These are phyloP conservation scores for Trichosporon ovoides DNA, from an alignment of 1,284 basidiomycete species.

Conservation along the genomic window DNA sequence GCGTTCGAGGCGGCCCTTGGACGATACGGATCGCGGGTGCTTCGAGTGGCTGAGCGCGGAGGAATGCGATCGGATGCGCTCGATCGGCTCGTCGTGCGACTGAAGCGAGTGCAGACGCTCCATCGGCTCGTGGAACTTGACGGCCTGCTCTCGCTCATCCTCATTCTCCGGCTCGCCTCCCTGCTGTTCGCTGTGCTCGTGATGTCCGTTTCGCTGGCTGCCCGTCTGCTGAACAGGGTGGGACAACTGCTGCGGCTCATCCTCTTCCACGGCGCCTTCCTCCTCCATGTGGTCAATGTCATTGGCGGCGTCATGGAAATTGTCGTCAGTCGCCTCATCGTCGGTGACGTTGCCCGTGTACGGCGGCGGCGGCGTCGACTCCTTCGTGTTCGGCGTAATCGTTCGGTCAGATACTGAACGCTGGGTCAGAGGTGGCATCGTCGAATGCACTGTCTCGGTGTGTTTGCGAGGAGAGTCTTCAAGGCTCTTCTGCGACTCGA, in stretches of 20 bases:
- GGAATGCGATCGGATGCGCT: not conserved
- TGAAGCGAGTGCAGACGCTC: not conserved
- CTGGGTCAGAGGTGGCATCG: not conserved
- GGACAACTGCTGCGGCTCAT: not conserved
- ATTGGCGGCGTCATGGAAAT: not conserved
- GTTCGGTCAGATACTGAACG: not conserved
- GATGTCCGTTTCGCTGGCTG: not conserved
- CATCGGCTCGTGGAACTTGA: not conserved
- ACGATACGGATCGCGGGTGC: not conserved
- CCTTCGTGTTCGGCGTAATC: not conserved
- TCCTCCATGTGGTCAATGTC: not conserved
- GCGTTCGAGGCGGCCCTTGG: not conserved
- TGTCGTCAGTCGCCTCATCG: not conserved
- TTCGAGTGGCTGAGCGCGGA: not conserved
- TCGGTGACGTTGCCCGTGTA: not conserved
- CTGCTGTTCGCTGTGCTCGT: not conserved
- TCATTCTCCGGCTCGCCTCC: not conserved
- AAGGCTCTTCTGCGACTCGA: not conserved
- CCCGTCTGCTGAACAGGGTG: not conserved
- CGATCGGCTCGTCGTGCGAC: not conserved
- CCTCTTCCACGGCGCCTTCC: not conserved
- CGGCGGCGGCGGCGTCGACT: not conserved
- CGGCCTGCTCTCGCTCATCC: not conserved
- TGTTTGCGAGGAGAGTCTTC: slow-evolving; percentile 22
- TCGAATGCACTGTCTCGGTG: slow-evolving; percentile 12